Evolutionary conservation across 352 stramenopile genomes (phyloP), one percentile per base, ranked within the genome.

Genomic region (Phytophthora boehmeriae): DNA sequence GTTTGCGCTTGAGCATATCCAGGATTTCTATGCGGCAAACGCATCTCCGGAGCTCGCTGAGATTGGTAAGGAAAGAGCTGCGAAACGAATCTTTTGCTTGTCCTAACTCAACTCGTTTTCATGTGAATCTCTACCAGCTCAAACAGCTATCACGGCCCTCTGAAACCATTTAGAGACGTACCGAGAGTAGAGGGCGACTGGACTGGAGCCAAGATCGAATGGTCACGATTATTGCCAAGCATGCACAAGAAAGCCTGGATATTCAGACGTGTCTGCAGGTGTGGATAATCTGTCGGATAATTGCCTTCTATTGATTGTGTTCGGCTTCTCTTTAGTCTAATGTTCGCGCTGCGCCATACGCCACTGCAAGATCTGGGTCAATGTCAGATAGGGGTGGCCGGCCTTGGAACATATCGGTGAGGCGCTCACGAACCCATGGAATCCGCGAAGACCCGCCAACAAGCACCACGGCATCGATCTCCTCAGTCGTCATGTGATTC

Each of bases 361-460:
- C 82, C 5, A 92, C 82, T 4, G 82, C 82, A 17, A 92, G 70
- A 51, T 92, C 82, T 9, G 80, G 82, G 41, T 92, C 80, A 11
- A 92, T 89, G 22, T 83, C 53, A 10, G 68, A 73, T 20, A 83
- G 76, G 6, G 83, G 80, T 35, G 59, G 41, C 4, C 75, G 63
- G 6, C 73, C 76, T 1, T 73, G 63, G 43, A 92, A 92, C 43
- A 87, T 71, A 30, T 67, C 50, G 0, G 71, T 67, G 16, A 92
- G 67, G 17, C 65, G 49, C 23, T 58, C 20, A 28, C 66, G 80
- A 10, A 92, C 75, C 78, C 80, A 90, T 23, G 79, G 79, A 36
- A 89, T 75, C 27, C 79, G 66, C 4, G 76, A 83, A 5, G 79
- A 87, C 2, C 76, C 79, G 30, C 79, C 79, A 17, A 89, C 79